These are phyloP conservation scores for Saccharomyces paradoxus DNA, from an alignment of 805 yeast species.

Conservation along the genomic window DNA sequence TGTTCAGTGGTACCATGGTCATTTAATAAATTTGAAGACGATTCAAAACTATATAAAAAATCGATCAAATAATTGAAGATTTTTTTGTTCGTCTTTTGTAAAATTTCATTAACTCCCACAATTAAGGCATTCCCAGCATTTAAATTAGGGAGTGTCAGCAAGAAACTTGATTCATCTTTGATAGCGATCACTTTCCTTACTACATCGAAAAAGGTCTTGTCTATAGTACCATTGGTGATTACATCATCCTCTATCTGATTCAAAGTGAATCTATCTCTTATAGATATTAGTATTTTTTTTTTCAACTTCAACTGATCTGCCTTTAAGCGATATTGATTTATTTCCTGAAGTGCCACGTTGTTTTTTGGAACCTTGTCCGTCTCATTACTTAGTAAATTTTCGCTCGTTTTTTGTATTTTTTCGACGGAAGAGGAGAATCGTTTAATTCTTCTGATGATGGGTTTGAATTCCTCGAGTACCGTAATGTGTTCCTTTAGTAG, in stretches of 20 bases:
- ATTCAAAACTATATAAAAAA: conserved; percentile 26
- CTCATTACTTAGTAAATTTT: conserved; percentile 16
- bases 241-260: conserved; percentile 63
- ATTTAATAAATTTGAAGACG: conserved; percentile 12
- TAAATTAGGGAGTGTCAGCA: conserved; percentile 63
- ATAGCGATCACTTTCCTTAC: conserved; percentile 56
- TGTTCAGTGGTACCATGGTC: conserved; percentile 10
- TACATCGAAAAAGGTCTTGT: conserved; percentile 50
- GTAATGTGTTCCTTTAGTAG: conserved; percentile 48
- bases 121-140: conserved; percentile 58
- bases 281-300: conserved; percentile 42
- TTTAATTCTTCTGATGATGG: conserved; percentile 37
- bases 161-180: conserved; percentile 56
- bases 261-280: conserved; percentile 57
- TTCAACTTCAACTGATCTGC: conserved; percentile 32
- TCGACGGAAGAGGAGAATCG: conserved; percentile 23
- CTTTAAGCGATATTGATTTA: conserved; percentile 13
- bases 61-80: conserved; percentile 38
- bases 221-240: conserved; percentile 36
- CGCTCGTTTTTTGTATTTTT: conserved; percentile 14
- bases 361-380: conserved; percentile 19
- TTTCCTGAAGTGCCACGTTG: conserved; percentile 5
- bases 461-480: conserved; percentile 38
- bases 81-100: conserved; percentile 48
- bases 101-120: conserved; percentile 43